Evolutionary conservation across 768 basidiomycete genomes (phyloP), one percentile per base, ranked within the genome.

Genomic region (Termitomyces sp.): DNA sequence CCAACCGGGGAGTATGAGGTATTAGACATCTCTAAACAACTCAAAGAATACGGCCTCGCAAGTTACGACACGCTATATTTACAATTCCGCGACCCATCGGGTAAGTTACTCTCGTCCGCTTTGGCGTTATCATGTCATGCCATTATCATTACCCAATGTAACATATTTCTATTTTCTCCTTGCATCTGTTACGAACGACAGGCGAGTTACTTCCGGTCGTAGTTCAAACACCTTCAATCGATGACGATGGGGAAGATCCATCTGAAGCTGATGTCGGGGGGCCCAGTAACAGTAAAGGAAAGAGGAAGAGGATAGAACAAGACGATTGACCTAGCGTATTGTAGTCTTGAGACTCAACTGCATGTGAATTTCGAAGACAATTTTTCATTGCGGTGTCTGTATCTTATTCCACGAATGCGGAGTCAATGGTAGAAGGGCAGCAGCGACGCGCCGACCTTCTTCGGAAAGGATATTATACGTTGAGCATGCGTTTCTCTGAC

Each of bases 381-480:
- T 3, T 31, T 40, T 46, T 55, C 22, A 53, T 59, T 20, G 39
- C 40, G 56, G 52, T 31, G 56, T 29, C 52, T 60, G 57, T 39
- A 65, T 58, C 64, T 75, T 78, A 41, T 69, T 67, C 89, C 87
- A 89, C n/a, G 68, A 41, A 32, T 73, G 75, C 40, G 78, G 76
- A 7, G 73, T 69, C 16, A 85, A 60, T 4, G 94, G 94, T 18
- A 95, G 75, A n/a, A 97, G 70, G 2, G 94, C 95, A 13, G 91
- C 94, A 38, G 94, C 91, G 12, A 98, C 92, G 23, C 89, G 85
- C 50, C 96, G 78, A 7, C 96, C 96, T 71, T 99, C 96, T 68
- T 99, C 96, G 0, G 88, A 72, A 43, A 99, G 78, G 22, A 99
- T 68, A 68, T 99, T 98, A 70, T 94, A 99, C 0, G 96, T 98